Evolutionary conservation across 2,329 filamentous ascomycete genomes (phyloP), one percentile per base, ranked within the genome.

Genomic region (Periconia digitata): DNA sequence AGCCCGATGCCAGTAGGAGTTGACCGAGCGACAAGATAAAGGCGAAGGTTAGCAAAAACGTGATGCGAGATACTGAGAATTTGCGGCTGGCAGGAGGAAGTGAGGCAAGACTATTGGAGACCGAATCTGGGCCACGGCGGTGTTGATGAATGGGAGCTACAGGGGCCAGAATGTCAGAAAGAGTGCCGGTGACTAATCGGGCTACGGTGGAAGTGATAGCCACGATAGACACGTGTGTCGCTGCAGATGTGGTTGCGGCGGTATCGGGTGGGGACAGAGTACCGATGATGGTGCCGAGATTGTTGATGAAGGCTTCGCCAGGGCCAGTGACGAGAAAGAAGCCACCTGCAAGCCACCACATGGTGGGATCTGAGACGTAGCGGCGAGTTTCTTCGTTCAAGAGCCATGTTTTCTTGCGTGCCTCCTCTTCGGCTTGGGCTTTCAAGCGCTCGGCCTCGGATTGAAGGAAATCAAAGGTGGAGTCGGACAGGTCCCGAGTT

Each of bases 251-350:
- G 59, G 76, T 69, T 58, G 67, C 59, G 16, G 79, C 66, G 16
- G 83, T 85, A 13, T 81, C 81, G n/a, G 75, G 75, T 5, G 82
- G 81, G 38, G 89, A 89, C 3, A 96, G 78, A 0, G 92, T 95
- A 58, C 89, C 87, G 59, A 97, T 92, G 52, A 99, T 86, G 20
- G 92, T 96, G 29, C 94, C 94, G 8, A 99, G 74, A 62, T 97
- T 99, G 74, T 97, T 99, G 74, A 97, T 91, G 70, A 96, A 99
- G 10, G 92, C 89, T 73, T 99, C 94, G n/a, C 92, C 92, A 0
- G 94, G 92, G 0, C 94, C 94, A 45, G 92, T 89, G 60, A 96
- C 89, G 54, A 97, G 81, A 71, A 97, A 90, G 73, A 99, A 97
- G 17, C 91, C 92, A 1, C 86, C 76, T 0, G 92, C 90, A 58